Evolutionary conservation across 2,329 filamentous ascomycete species (phyloP).

Genomic region (Fusarium liriodendri): DNA sequence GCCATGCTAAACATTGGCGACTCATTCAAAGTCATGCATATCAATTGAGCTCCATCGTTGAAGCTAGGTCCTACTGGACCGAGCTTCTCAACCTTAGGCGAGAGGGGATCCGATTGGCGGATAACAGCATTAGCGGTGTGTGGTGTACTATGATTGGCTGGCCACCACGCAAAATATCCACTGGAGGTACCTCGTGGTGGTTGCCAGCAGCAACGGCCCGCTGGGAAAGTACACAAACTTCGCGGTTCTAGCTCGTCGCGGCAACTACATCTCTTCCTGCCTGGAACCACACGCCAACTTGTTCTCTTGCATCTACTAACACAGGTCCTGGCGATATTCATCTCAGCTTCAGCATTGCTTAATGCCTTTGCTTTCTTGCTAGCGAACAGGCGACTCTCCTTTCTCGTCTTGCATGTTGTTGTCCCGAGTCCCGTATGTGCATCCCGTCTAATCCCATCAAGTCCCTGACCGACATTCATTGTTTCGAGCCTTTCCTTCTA

Average conservation of each 20-base stretch:
- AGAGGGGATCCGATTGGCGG: constrained; percentile 13
- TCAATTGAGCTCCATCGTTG: not conserved
- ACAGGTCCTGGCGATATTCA: constrained; percentile 21
- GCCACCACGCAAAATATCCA: not conserved
- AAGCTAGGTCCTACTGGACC: not conserved
- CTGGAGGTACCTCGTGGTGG: constrained; percentile 9
- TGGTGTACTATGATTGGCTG: constrained; percentile 26
- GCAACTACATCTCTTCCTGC: constrained; percentile 29
- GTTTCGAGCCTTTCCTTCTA: not conserved
- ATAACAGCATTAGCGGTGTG: not conserved
- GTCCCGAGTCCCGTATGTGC: constrained; percentile 44
- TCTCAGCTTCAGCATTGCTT: constrained; percentile 44
- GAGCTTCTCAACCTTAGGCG: not conserved
- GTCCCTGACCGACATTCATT: constrained; percentile 15
- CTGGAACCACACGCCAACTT: constrained; percentile 30
- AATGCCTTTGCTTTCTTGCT: constrained; percentile 32
- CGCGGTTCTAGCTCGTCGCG: constrained; percentile 15
- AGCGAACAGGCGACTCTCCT: constrained; percentile 25
- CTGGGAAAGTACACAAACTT: constrained; percentile 51
- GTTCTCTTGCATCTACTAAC: constrained; percentile 40
- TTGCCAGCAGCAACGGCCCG: constrained; percentile 49
- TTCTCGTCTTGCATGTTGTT: constrained; percentile 43
- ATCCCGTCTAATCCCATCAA: constrained; percentile 25
- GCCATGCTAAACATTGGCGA: constrained; percentile 8
- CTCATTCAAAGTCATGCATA: not conserved